A percentile compares a stretch with the other conserved stretches of the same genome.
phyloP scores from a whole-genome alignment of 768 basidiomycete species.

The Podaxis rugospora region DNA sequence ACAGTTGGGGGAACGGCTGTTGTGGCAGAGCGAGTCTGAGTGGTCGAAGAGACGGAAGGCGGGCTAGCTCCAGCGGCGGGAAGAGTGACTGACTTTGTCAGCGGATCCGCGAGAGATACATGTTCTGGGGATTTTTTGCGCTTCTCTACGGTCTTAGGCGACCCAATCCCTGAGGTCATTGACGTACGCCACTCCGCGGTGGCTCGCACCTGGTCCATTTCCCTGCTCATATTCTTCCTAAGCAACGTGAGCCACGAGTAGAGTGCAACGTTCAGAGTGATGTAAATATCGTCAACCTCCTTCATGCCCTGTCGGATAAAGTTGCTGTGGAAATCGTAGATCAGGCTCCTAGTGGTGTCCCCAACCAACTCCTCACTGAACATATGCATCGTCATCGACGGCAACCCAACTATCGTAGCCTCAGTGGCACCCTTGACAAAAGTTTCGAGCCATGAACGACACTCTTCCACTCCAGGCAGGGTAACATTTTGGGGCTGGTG shows the following conservation, averaged over 20 bases:
- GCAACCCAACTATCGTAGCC: slow-evolving; percentile 75
- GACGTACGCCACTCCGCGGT: slow-evolving; percentile 50
- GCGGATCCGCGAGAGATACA: slow-evolving; percentile 22
- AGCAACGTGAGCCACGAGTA: slow-evolving; percentile 80
- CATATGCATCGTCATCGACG: slow-evolving; percentile 83
- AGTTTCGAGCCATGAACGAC: slow-evolving; percentile 53
- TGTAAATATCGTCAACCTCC: slow-evolving; percentile 74
- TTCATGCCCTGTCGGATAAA: slow-evolving; percentile 54
- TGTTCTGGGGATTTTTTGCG: slow-evolving; percentile 34
- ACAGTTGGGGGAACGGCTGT: slow-evolving; percentile 11
- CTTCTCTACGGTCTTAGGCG: slow-evolving; percentile 19
- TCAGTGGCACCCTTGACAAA: slow-evolving; percentile 60
- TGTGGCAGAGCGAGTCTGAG: slow-evolving; percentile 17
- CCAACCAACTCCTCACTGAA: slow-evolving; percentile 55
- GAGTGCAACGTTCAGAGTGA: slow-evolving; percentile 77
- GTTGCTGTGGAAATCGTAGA: slow-evolving; percentile 70
- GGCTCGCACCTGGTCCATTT: slow-evolving; percentile 71
- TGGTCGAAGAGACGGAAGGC: slow-evolving; percentile 21
- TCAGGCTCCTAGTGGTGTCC: slow-evolving; percentile 36
- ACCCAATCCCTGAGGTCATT: slow-evolving; percentile 24
- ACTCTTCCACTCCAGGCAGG: slow-evolving; percentile 27
- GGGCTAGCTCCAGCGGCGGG: slow-evolving; percentile 17
- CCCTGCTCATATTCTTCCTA: slow-evolving; percentile 69
- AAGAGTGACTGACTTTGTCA: slow-evolving; percentile 27
- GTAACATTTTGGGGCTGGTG: slow-evolving; percentile 40